Evolutionary conservation across 140 eudicot genomes (phyloP), one percentile per base, ranked within the genome.

Genomic region (Senecio squalidus): DNA sequence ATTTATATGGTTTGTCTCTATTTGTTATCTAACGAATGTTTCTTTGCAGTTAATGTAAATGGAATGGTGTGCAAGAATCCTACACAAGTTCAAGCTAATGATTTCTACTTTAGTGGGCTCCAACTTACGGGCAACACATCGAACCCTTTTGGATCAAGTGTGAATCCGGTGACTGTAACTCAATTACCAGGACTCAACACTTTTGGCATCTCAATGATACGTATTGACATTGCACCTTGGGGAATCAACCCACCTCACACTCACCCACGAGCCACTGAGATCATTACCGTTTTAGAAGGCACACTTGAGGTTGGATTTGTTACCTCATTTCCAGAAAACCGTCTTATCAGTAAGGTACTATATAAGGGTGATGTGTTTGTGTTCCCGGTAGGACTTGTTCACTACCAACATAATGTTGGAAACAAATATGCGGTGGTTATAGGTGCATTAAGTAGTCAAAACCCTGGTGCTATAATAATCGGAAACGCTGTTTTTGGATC

Each of bases 21-120:
- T 50, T 6, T 31, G 40, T 52, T 53, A 0, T 60, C 40, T 44
- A 54, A 45, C 1, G 4, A 15, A 45, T 54, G 34, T 39, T 54
- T 33, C 4, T 48, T 77, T 66, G 34, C 80, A 78, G 80, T 66
- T 54, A 15, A 25, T 27, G 69, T 68, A 57, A 72, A 78, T 51
- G 83, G 83, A 18, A 41, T 73, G 73, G 26, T 39, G 20, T 78
- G 83, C 76, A 73, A 78, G 73, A 53, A 78, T 68, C 83, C 83
- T 20, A 16, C 1, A 41, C 52, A 11, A 49, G 33, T 59, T 56
- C 69, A 68, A 63, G 76, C 76, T 10, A 31, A 62, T 18, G 84
- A 78, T 28, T 78, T 78, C 62, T 73, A 49, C 73, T 73, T 55
- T 20, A 58, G 73, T 20, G 80, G 80, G 41, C 73, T 73, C 39